Conservation (phyloP, 192 early-diverging fungal species). For the Rhizophagus sp. region DNA sequence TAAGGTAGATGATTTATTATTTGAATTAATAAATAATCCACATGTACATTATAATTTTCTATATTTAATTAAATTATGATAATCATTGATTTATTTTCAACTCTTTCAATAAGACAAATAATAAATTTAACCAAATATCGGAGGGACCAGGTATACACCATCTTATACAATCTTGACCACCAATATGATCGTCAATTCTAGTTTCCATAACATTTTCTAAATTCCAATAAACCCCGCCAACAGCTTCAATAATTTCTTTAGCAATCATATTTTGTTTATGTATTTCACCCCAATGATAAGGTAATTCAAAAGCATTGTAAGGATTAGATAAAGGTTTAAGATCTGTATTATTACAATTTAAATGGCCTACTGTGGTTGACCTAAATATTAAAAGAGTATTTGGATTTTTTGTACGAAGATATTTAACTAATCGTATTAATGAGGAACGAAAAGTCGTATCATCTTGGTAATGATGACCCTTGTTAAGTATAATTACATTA, state of each 20-base stretch:
- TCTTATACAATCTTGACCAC: constrained; percentile 54
- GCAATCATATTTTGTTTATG: constrained; percentile 53
- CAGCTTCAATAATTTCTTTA: constrained; percentile 47
- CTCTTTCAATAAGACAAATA: constrained; percentile 38
- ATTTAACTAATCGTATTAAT: constrained; percentile 37
- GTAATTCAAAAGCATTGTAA: constrained; percentile 39
- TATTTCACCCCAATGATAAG: constrained; percentile 42
- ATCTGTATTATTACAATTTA: constrained; percentile 44
- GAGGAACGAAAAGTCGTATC: constrained; percentile 42
- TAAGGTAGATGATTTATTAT: neutral
- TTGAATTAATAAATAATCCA: neutral
- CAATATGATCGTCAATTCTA: constrained; percentile 56
- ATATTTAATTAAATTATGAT: neutral
- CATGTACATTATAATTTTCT: neutral
- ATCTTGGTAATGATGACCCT: constrained; percentile 36
- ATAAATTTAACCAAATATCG: constrained; percentile 48
- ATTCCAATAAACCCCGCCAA: constrained; percentile 55
- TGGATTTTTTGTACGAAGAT: constrained; percentile 38
- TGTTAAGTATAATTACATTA: constrained; percentile 50
- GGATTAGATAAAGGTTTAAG: constrained; percentile 35
- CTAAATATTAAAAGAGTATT: constrained; percentile 53
- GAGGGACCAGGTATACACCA: constrained; percentile 59
- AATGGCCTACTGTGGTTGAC: constrained; percentile 48
- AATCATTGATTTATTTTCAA: neutral
- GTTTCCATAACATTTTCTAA: constrained; percentile 43